Conservation (phyloP, 129 eudicot genomes). For the Glebionis coronaria region DNA sequence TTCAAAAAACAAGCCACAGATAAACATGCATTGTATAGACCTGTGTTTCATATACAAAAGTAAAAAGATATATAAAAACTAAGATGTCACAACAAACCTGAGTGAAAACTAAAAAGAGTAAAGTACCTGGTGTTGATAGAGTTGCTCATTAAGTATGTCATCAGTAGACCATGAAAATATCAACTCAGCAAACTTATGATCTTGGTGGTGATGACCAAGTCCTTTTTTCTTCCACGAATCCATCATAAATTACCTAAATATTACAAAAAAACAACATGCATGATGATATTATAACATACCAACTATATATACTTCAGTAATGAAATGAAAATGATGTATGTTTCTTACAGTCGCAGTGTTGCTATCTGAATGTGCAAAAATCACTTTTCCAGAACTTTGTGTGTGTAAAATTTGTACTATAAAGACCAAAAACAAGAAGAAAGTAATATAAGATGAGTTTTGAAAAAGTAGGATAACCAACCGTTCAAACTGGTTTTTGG, state of each 20-base stretch:
- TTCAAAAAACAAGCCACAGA: no score
- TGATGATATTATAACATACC: neutral
- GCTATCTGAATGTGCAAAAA: neutral
- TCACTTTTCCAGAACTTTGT: neutral
- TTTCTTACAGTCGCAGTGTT: neutral
- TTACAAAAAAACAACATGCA: neutral
- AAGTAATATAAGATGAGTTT: neutral
- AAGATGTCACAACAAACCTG: no score
- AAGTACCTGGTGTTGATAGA: slow-evolving; percentile 43
- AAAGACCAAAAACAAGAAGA: neutral
- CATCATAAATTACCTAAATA: slow-evolving; percentile 2
- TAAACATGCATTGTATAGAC: no score
- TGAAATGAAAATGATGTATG: neutral
- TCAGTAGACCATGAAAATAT: slow-evolving; percentile 57
- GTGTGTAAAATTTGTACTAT: neutral
- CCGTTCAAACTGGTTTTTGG: neutral
- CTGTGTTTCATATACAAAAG: no score
- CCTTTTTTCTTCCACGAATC: neutral
- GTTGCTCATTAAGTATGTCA: slow-evolving; percentile 42
- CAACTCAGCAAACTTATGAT: slow-evolving; percentile 27
- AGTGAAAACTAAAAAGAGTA: neutral
- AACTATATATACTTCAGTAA: neutral
- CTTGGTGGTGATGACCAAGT: neutral
- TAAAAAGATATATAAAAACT: no score
- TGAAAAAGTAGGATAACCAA: neutral